phyloP scores from a whole-genome alignment of 2,329 filamentous ascomycete species.

The Cladosporium sphaerospermum region DNA sequence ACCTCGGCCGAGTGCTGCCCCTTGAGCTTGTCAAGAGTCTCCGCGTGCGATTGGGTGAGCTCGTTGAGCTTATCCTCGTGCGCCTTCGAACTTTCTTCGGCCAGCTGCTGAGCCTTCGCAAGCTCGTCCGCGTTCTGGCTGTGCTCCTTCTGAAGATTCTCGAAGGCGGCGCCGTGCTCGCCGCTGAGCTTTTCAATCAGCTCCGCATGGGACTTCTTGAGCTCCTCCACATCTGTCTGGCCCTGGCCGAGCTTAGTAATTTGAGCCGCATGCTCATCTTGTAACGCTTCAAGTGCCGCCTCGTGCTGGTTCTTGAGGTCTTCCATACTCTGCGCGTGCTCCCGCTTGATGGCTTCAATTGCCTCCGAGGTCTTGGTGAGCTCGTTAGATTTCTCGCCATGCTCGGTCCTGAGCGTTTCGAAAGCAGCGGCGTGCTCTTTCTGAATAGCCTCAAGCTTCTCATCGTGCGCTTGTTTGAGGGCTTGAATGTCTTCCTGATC shows the following conservation, averaged over 20 bases:
- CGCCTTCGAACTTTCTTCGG: background rate
- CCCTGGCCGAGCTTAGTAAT: background rate
- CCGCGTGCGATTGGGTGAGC: conserved; percentile 6
- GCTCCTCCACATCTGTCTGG: background rate
- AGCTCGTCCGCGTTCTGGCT: background rate
- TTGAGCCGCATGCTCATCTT: background rate
- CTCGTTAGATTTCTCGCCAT: background rate
- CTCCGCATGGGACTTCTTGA: conserved; percentile 10
- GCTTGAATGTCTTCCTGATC: conserved; percentile 1
- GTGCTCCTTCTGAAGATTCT: conserved; percentile 13
- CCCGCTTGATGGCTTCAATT: background rate
- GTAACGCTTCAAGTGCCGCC: conserved; percentile 10
- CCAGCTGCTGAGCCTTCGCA: background rate
- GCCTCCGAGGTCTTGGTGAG: background rate
- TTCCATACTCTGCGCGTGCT: background rate
- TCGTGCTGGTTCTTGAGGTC: conserved; percentile 2
- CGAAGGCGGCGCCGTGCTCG: conserved; percentile 13
- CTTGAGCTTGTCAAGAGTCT: conserved; percentile 13
- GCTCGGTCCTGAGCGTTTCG: conserved; percentile 12
- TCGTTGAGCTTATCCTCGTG: background rate
- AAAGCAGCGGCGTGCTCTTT: conserved; percentile 12
- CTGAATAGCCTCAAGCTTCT: conserved; percentile 6
- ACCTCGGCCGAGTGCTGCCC: conserved; percentile 5
- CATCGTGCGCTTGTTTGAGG: conserved; percentile 9
- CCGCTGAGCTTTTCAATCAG: conserved; percentile 4